phyloP scores from a whole-genome alignment of 768 basidiomycete species.

The Leucosporidium yakuticum region DNA sequence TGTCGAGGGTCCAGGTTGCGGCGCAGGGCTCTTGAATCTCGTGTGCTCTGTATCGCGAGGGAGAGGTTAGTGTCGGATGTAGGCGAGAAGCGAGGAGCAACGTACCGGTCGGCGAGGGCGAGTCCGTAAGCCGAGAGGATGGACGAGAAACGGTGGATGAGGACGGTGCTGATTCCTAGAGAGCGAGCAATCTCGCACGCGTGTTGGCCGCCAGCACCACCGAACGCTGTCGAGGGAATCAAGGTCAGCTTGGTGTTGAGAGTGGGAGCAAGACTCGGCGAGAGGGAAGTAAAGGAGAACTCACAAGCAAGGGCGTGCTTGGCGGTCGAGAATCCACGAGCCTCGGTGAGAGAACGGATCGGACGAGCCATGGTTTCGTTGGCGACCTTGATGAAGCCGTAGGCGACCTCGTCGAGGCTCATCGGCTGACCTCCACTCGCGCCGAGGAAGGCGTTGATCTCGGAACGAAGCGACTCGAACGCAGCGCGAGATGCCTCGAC shows the following conservation, averaged over 20 bases:
- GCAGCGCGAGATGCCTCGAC: conserved; percentile 59
- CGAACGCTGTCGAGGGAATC: conserved; percentile 33
- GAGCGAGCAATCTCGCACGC: conserved; percentile 85
- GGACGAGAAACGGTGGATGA: conserved; percentile 86
- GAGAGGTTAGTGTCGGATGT: conserved; percentile 4
- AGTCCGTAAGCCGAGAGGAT: conserved; percentile 90
- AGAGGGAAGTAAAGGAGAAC: no score
- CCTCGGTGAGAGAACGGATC: conserved; percentile 84
- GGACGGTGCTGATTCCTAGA: conserved; percentile 77
- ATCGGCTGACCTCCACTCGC: conserved; percentile 48
- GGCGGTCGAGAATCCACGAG: conserved; percentile 72
- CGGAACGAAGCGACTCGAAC: conserved; percentile 62
- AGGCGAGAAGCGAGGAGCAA: neutral
- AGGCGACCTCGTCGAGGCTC: conserved; percentile 73
- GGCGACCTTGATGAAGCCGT: conserved; percentile 71
- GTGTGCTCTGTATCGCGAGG: conserved; percentile 53
- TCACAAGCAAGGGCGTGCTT: conserved; percentile 52
- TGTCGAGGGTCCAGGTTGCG: conserved; percentile 46
- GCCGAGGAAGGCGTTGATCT: conserved; percentile 60
- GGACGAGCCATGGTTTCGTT: conserved; percentile 96
- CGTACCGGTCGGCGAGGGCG: conserved; percentile 49
- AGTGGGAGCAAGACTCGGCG: no score
- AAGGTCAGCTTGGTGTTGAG: no score
- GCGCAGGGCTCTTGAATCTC: neutral
- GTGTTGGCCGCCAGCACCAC: conserved; percentile 44